Percentiles rank a stretch among this genome's conserved stretches.
phyloP scores from a whole-genome alignment of 148 eudicot species.

The Diospyros lotus region DNA sequence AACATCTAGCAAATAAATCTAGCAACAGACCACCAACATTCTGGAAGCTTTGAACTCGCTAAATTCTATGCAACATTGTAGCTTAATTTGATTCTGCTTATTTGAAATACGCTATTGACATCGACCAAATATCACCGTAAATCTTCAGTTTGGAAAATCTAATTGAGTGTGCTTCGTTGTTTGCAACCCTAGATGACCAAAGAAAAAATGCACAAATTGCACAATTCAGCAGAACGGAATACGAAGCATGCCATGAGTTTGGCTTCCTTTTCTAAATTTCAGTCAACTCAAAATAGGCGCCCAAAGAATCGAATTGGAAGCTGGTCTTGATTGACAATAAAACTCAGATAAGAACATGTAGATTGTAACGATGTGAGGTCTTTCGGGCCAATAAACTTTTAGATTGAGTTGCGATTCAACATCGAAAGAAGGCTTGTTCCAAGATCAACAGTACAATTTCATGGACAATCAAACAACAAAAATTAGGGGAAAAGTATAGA shows the following conservation, averaged over 20 bases:
- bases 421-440: background rate
- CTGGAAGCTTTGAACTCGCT: background rate
- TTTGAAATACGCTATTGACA: background rate
- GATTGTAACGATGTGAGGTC: background rate
- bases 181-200: background rate
- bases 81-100: background rate
- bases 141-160: background rate
- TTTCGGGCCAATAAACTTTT: background rate
- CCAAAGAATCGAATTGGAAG: background rate
- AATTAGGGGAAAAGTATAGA: background rate
- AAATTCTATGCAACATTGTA: background rate
- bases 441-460: background rate
- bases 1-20: background rate
- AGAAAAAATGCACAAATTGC: background rate
- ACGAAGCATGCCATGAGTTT: background rate
- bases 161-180: background rate
- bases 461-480: constrained; percentile 3
- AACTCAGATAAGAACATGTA: background rate
- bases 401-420: background rate
- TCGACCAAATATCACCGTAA: background rate
- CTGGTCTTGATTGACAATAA: background rate
- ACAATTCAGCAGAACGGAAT: background rate
- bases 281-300: background rate
- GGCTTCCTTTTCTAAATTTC: background rate
- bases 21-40: background rate